A percentile compares a stretch with the other conserved stretches of the same genome.
phyloP scores from a whole-genome alignment of 768 basidiomycete genomes.

The Tricholomella constricta region DNA sequence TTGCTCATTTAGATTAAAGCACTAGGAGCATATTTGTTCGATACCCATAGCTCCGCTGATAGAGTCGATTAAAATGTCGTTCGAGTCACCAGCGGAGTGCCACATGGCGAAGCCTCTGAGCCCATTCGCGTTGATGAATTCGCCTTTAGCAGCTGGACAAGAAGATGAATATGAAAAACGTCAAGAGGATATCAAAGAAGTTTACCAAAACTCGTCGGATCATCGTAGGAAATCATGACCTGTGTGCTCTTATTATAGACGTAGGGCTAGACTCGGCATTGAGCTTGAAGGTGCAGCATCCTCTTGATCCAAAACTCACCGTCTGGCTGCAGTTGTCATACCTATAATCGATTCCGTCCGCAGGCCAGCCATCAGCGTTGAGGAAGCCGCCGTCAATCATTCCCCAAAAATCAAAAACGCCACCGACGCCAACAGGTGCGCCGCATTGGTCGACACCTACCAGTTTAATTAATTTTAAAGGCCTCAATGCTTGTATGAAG shows the following conservation, averaged over 20 bases:
- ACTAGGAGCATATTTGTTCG: conserved; percentile 15
- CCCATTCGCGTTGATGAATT: conserved; percentile 52
- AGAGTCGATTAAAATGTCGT: conserved; percentile 57
- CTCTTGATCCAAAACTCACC: conserved; percentile 42
- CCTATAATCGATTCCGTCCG: conserved; percentile 51
- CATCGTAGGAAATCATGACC: conserved; percentile 70
- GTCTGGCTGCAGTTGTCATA: conserved; percentile 76
- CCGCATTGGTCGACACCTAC: conserved; percentile 52
- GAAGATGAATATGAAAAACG: conserved; percentile 1
- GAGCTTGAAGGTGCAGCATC: not conserved
- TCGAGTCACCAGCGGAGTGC: conserved; percentile 63
- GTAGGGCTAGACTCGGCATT: conserved; percentile 48
- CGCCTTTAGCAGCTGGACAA: conserved; percentile 54
- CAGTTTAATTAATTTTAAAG: no score
- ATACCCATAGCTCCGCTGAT: conserved; percentile 46
- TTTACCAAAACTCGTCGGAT: conserved; percentile 57
- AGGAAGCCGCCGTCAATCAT: conserved; percentile 60
- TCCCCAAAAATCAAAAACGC: conserved; percentile 63
- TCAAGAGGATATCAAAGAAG: not conserved
- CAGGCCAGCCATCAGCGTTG: conserved; percentile 42
- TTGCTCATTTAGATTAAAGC: not conserved
- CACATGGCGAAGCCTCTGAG: conserved; percentile 69
- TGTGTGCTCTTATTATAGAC: conserved; percentile 57
- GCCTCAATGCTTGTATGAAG: no score
- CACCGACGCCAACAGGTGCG: conserved; percentile 36